These are phyloP conservation scores for Globisporangium emineosum DNA, from an alignment of 352 stramenopile species.

Conservation along the genomic window DNA sequence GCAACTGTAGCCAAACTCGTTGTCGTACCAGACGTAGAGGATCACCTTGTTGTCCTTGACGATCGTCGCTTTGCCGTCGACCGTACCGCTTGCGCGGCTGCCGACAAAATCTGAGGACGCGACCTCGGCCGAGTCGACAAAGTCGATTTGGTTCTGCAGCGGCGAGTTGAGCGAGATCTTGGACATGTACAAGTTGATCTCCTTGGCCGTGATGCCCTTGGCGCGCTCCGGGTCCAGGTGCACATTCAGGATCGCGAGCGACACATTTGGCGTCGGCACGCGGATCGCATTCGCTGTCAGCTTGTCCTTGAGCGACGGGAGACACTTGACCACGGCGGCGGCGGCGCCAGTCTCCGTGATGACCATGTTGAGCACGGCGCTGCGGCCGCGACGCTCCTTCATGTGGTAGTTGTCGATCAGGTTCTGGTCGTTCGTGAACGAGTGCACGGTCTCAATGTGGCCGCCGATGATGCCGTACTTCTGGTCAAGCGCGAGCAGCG, in stretches of 20 bases:
- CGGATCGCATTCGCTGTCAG: conserved; percentile 98
- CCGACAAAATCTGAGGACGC: conserved; percentile 86
- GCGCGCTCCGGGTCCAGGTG: conserved; percentile 82
- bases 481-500: conserved; percentile 69
- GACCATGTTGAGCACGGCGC: conserved; percentile 88
- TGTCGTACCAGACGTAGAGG: conserved; percentile 91
- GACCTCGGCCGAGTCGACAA: conserved; percentile 79
- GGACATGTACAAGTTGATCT: conserved; percentile 77
- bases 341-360: conserved; percentile 86
- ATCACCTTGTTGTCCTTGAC: conserved; percentile 83
- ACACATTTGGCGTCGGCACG: conserved; percentile 98
- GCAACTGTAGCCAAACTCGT: conserved; percentile 89
- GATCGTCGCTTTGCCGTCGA: conserved; percentile 86
- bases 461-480: conserved; percentile 81
- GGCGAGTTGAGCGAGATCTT: conserved; percentile 79
- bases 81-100: conserved; percentile 61
- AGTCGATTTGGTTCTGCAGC: conserved; percentile 89
- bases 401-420: conserved; percentile 88
- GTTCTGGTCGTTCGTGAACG: conserved; percentile 90
- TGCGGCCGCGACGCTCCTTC: conserved; percentile 84
- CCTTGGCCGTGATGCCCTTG: conserved; percentile 55
- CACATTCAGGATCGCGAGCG: conserved; percentile 96
- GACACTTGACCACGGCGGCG: conserved; percentile 82
- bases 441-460: conserved; percentile 89
- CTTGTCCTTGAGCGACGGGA: conserved; percentile 95